These are phyloP conservation scores for Erythrophleum fordii DNA, from an alignment of 306 rosid species.

Conservation along the genomic window DNA sequence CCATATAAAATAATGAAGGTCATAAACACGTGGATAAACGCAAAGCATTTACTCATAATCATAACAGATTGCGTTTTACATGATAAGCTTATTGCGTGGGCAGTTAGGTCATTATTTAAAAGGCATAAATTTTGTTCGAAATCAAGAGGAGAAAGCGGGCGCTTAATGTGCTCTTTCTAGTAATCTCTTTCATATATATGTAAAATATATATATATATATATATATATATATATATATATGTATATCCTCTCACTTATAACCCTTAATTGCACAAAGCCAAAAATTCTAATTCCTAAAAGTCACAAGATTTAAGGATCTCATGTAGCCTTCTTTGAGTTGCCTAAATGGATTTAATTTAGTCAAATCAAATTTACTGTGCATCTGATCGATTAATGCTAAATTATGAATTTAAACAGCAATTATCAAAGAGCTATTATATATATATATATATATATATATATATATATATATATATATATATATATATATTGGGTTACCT, in stretches of 20 bases:
- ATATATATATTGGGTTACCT: constrained; percentile 48
- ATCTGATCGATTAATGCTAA: neutral
- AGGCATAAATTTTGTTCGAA: neutral
- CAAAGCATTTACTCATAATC: neutral
- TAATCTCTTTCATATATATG: too few relatives aligned
- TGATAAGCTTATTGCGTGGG: neutral
- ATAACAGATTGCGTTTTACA: neutral
- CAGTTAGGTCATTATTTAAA: too few relatives aligned
- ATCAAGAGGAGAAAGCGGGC: neutral
- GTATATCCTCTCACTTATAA: too few relatives aligned
- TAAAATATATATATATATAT: too few relatives aligned
- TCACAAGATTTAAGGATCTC: too few relatives aligned
- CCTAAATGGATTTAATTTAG: neutral
- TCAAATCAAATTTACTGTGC: neutral
- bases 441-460: neutral
- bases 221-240: too few relatives aligned
- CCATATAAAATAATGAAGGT: neutral
- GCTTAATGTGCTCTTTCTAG: too few relatives aligned
- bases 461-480: neutral
- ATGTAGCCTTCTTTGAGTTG: neutral
- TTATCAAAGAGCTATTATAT: neutral
- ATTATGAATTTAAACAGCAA: neutral
- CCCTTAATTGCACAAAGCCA: too few relatives aligned
- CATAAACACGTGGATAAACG: too few relatives aligned
- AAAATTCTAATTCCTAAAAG: too few relatives aligned